Conservation (phyloP, 2,329 filamentous ascomycete species). For the Trichoderma oligosporum region DNA sequence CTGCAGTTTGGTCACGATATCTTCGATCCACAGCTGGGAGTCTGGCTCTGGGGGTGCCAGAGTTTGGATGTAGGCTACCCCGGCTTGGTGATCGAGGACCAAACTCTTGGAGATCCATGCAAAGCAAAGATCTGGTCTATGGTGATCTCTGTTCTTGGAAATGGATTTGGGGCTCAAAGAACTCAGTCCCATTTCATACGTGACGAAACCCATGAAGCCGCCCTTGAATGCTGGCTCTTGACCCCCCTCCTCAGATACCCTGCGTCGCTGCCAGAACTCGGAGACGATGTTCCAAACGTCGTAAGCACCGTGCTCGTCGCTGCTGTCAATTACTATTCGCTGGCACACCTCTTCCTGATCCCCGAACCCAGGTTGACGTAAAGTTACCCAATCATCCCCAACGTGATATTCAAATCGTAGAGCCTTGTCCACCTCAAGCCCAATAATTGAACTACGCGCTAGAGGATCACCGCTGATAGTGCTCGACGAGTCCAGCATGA, state of each 20-base stretch:
- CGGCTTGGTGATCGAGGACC: constrained; percentile 67
- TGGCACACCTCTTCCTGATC: constrained; percentile 29
- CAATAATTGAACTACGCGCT: constrained; percentile 68
- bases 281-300: constrained; percentile 51
- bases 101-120: constrained; percentile 74
- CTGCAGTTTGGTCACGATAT: constrained; percentile 30
- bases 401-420: constrained; percentile 55
- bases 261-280: constrained; percentile 39
- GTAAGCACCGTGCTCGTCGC: constrained; percentile 29
- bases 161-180: constrained; percentile 32
- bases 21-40: constrained; percentile 32
- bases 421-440: constrained; percentile 56
- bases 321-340: constrained; percentile 24
- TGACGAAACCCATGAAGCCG: constrained; percentile 79
- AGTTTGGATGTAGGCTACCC: constrained; percentile 60
- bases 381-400: constrained; percentile 39
- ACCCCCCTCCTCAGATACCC: constrained; percentile 20
- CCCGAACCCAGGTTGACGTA: constrained; percentile 27
- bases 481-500: constrained; percentile 60
- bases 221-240: constrained; percentile 63
- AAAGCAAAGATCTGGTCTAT: constrained; percentile 68
- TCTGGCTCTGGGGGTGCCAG: constrained; percentile 28
- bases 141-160: constrained; percentile 31
- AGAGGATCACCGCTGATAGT: constrained; percentile 42
- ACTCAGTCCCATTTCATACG: constrained; percentile 74